phyloP scores from a whole-genome alignment of 306 rosid genomes.

The Datisca glomerata region DNA sequence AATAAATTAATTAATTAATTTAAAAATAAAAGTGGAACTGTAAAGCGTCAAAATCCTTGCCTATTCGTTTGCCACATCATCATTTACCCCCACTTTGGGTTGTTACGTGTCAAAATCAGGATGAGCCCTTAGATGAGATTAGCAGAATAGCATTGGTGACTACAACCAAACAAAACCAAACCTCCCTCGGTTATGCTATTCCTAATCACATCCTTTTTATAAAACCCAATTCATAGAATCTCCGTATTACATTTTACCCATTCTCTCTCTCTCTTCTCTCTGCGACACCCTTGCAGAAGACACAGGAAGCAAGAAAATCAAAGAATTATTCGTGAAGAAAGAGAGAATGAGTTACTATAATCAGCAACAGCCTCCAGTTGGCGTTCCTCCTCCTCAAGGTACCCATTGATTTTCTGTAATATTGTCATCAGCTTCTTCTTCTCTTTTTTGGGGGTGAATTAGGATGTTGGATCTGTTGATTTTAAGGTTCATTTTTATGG shows the following conservation, averaged over 20 bases:
- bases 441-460: not conserved
- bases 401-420: too few species aligned
- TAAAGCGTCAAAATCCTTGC: not conserved
- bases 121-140: not conserved
- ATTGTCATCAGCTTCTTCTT: too few species aligned
- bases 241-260: too few species aligned
- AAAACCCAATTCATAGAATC: too few species aligned
- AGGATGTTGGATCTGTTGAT: not conserved
- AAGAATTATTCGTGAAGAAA: too few species aligned
- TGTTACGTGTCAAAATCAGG: not conserved
- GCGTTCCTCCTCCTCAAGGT: slow-evolving; percentile 95
- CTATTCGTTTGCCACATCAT: not conserved
- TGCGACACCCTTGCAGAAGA: not conserved
- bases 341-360: slow-evolving; percentile 63
- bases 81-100: not conserved
- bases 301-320: not conserved
- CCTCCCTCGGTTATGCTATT: not conserved
- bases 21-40: too few species aligned
- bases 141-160: not conserved
- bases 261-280: not conserved
- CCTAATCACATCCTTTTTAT: too few species aligned
- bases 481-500: not conserved
- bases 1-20: too few species aligned
- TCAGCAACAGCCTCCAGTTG: slow-evolving; percentile 87
- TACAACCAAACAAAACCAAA: not conserved